A percentile compares a stretch with the other conserved stretches of the same genome.
These are phyloP conservation scores for Cercospora sojina DNA, from an alignment of 2,329 filamentous ascomycete genomes.

Conservation along the genomic window DNA sequence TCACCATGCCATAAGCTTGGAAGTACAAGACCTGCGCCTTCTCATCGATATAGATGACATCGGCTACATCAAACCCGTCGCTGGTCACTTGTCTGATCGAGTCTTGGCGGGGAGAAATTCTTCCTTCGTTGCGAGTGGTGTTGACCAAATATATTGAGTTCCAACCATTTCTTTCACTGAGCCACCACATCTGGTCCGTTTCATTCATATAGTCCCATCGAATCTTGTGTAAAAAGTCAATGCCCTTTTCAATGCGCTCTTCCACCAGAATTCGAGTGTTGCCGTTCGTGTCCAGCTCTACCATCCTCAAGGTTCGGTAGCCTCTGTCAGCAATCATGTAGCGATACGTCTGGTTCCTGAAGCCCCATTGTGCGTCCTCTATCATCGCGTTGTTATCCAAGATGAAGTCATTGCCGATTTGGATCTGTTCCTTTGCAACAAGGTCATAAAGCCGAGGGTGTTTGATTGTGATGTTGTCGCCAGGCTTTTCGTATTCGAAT, in stretches of 20 bases:
- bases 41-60: constrained; percentile 3
- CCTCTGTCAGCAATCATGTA: constrained; percentile 8
- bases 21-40: background rate
- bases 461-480: background rate
- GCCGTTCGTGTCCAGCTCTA: constrained; percentile 7
- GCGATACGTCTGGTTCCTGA: constrained; percentile 7
- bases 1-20: background rate
- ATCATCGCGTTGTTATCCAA: background rate
- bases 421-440: constrained; percentile 8
- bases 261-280: constrained; percentile 8
- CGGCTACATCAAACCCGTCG: constrained; percentile 2
- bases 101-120: background rate
- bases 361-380: constrained; percentile 1
- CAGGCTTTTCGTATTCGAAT: background rate
- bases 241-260: constrained; percentile 5
- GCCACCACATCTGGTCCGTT: constrained; percentile 15
- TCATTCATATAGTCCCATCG: constrained; percentile 10
- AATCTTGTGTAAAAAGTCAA: constrained; percentile 7
- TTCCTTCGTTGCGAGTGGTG: background rate
- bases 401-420: background rate
- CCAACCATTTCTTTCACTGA: constrained; percentile 11
- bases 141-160: constrained; percentile 14
- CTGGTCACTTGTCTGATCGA: constrained; percentile 8
- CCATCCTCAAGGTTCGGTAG: background rate
- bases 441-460: constrained; percentile 13